Percentiles rank a stretch among this genome's conserved stretches.
Conservation (phyloP, 2,329 filamentous ascomycete species). For the Fusarium sp. region DNA sequence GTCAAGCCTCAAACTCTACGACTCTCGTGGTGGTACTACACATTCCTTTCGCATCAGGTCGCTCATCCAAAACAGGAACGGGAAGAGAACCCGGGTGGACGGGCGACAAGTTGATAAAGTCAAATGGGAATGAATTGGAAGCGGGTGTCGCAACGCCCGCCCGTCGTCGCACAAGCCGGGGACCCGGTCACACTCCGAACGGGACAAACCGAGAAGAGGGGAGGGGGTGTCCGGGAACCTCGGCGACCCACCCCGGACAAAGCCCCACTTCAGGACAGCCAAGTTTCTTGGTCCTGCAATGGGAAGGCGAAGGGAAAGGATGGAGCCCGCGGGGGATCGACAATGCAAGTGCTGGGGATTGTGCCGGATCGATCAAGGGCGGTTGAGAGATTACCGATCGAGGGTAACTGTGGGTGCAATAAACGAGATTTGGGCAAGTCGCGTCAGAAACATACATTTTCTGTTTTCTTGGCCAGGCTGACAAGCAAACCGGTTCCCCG, state of each 20-base stretch:
- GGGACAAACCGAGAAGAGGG: slow-evolving; percentile 18
- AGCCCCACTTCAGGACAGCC: not conserved
- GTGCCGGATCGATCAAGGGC: not conserved
- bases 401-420: not conserved
- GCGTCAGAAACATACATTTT: not conserved
- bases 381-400: slow-evolving; percentile 6
- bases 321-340: slow-evolving; percentile 31
- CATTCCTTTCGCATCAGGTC: slow-evolving; percentile 28
- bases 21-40: slow-evolving; percentile 17
- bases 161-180: slow-evolving; percentile 9
- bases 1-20: slow-evolving; percentile 3
- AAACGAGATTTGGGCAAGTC: not conserved
- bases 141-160: not conserved
- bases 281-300: not conserved
- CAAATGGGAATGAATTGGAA: not conserved
- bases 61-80: slow-evolving; percentile 12
- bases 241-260: slow-evolving; percentile 1
- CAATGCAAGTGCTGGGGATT: slow-evolving; percentile 29
- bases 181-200: slow-evolving; percentile 19
- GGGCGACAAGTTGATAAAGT: slow-evolving; percentile 4
- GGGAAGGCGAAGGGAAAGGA: not conserved
- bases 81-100: not conserved
- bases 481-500: not conserved
- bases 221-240: slow-evolving; percentile 1
- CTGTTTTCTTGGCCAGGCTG: not conserved